Evolutionary conservation across 2,329 filamentous ascomycete genomes (phyloP).

Genomic region (Fusarium sp.): DNA sequence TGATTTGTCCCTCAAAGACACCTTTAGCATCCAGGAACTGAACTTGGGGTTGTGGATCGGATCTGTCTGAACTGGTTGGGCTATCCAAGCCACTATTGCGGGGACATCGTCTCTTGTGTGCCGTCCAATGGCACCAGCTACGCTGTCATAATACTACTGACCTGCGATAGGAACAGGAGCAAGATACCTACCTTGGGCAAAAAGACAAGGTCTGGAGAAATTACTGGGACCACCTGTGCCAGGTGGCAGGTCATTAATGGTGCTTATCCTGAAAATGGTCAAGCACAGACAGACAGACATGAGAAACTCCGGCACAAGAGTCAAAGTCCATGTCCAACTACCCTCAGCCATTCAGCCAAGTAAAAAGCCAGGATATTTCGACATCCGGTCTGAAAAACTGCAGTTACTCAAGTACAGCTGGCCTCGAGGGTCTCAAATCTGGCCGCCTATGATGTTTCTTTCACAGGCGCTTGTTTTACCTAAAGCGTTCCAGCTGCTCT

Average conservation of each 20-base stretch:
- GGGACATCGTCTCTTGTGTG: slow-evolving; percentile 16
- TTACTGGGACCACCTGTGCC: slow-evolving; percentile 41
- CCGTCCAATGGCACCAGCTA: slow-evolving; percentile 32
- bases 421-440: slow-evolving; percentile 18
- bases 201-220: slow-evolving; percentile 31
- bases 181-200: slow-evolving; percentile 16
- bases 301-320: neutral
- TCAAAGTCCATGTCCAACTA: slow-evolving; percentile 8
- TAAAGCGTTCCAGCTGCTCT: slow-evolving; percentile 14
- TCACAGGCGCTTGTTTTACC: slow-evolving; percentile 42
- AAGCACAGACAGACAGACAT: slow-evolving; percentile 16
- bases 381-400: slow-evolving; percentile 14
- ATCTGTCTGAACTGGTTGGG: slow-evolving; percentile 43
- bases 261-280: slow-evolving; percentile 13
- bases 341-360: slow-evolving; percentile 12
- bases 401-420: slow-evolving; percentile 23
- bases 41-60: slow-evolving; percentile 36
- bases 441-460: slow-evolving; percentile 34
- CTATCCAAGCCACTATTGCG: slow-evolving; percentile 31
- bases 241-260: slow-evolving; percentile 47
- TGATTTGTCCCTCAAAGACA: slow-evolving; percentile 39
- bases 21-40: slow-evolving; percentile 23
- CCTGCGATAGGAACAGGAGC: slow-evolving; percentile 14
- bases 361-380: slow-evolving; percentile 2
- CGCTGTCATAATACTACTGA: slow-evolving; percentile 28